Percentiles rank a stretch among this genome's conserved stretches.
Conservation (phyloP, 148 eudicot species). For the Rheum nobile region DNA sequence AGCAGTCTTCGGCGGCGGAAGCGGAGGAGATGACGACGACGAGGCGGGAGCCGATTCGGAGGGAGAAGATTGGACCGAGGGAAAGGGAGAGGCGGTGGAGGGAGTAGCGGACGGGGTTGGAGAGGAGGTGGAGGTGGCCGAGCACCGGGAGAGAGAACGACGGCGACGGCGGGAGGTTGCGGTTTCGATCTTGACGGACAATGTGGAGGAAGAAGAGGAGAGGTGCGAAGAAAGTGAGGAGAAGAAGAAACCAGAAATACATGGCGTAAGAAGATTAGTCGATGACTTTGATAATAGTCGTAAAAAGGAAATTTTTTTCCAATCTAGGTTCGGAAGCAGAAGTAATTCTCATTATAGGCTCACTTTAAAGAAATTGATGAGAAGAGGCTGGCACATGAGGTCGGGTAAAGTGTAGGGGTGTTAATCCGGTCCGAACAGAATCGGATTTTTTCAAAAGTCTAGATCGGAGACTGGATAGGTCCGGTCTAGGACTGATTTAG, state of each 20-base stretch:
- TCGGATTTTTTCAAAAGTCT: no score
- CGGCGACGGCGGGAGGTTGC: slow-evolving; percentile 26
- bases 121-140: slow-evolving; percentile 38
- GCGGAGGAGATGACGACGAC: slow-evolving; percentile 26
- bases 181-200: neutral
- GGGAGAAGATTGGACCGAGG: slow-evolving; percentile 24
- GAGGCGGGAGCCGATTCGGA: slow-evolving; percentile 21
- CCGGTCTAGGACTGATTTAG: no score
- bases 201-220: neutral
- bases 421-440: no score
- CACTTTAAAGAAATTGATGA: no score
- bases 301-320: no score
- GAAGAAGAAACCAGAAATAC: neutral
- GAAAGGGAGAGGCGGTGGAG: slow-evolving; percentile 15
- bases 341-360: no score
- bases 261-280: neutral
- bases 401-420: no score
- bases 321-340: no score
- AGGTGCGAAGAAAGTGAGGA: neutral
- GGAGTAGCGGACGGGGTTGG: slow-evolving; percentile 24
- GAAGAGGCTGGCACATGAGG: no score
- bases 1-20: slow-evolving; percentile 27
- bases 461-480: no score
- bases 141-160: slow-evolving; percentile 21
- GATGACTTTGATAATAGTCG: no score